These are phyloP conservation scores for Eleusine indica DNA, from an alignment of 176 grass and related monocot genomes.

Conservation along the genomic window DNA sequence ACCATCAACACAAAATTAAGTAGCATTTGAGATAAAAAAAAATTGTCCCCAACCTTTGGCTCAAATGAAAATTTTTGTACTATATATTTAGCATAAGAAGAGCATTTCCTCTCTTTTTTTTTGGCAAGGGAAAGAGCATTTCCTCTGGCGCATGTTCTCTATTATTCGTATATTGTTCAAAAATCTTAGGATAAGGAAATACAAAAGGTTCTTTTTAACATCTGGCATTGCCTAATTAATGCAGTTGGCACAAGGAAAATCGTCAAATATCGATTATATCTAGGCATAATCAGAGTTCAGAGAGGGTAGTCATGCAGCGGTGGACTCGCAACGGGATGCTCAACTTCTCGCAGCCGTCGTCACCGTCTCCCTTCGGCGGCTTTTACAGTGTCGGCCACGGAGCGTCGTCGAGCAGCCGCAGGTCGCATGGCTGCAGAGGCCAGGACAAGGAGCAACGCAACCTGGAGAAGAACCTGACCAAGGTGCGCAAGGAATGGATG, in stretches of 20 bases:
- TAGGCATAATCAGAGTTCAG: neutral
- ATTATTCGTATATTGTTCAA: neutral
- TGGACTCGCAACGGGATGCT: slow-evolving; percentile 59
- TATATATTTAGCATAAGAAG: neutral
- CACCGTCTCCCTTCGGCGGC: slow-evolving; percentile 32
- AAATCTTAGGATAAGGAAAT: neutral
- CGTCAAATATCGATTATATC: neutral
- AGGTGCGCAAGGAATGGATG: slow-evolving; percentile 76
- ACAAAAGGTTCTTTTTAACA: neutral
- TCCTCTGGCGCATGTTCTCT: neutral
- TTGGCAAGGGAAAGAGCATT: neutral
- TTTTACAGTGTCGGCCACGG: slow-evolving; percentile 37
- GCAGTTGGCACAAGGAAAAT: neutral
- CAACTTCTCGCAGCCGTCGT: slow-evolving; percentile 54
- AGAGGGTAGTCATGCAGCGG: slow-evolving; percentile 47
- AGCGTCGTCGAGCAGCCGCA: slow-evolving; percentile 29
- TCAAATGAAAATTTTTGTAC: neutral
- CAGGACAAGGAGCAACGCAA: slow-evolving; percentile 55
- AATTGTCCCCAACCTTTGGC: neutral
- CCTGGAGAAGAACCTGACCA: slow-evolving; percentile 59
- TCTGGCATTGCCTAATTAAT: neutral
- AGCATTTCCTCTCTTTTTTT: neutral
- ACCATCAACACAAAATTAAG: too few relatives aligned
- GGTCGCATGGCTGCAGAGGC: slow-evolving; percentile 31
- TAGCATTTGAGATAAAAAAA: neutral